Base-by-base conservation (phyloP, 495 filamentous ascomycete species). In the Aspergillus wentii region DNA sequence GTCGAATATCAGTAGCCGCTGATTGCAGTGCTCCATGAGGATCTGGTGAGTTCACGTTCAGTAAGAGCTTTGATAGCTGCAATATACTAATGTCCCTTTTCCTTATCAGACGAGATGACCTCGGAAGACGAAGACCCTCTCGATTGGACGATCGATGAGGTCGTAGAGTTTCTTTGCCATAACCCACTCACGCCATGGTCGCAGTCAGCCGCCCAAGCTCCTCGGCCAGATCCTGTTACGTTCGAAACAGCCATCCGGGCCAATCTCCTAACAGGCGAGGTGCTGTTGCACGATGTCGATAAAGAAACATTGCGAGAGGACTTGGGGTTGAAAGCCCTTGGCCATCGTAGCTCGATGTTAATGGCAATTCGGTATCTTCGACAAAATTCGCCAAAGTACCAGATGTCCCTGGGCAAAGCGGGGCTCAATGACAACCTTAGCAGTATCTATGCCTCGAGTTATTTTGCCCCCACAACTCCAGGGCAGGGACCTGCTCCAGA, bases 101-200 rank as follows among this genome's bases (percentile, higher is more conserved):
- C n/a, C 29, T 44, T 43, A 28, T 37, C 15, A 17, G 18, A 3
- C 33, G 25, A 30, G 15, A 59, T 60, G 53, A 18, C 46, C 9
- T 3, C 36, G 0, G n/a, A 28, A 10, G 21, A 13, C 6, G 20
- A 60, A 25, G 85, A 88, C 45, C 85, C 85, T 1, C 75, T 77
- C 44, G 56, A 76, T 43, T 90, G 85, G 85, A 64, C 64, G 16
- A 65, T 81, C 16, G 80, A 86, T 15, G 67, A 78, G 22, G 74
- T 88, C 2, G 73, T 86, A 0, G 53, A 57, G 9, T 80, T 81
- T 35, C 57, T 91, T 4, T 88, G 84, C 59, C 64, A 72, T 18
- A 26, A 56, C 2, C 49, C 66, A 14, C 55, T 64, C 25, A 69
- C 71, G 7, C 57, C 63, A 40, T 70, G 66, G 66, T 55, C 64